Conservation (phyloP, 208 protist species). For the Acanthamoeba lenticulata region DNA sequence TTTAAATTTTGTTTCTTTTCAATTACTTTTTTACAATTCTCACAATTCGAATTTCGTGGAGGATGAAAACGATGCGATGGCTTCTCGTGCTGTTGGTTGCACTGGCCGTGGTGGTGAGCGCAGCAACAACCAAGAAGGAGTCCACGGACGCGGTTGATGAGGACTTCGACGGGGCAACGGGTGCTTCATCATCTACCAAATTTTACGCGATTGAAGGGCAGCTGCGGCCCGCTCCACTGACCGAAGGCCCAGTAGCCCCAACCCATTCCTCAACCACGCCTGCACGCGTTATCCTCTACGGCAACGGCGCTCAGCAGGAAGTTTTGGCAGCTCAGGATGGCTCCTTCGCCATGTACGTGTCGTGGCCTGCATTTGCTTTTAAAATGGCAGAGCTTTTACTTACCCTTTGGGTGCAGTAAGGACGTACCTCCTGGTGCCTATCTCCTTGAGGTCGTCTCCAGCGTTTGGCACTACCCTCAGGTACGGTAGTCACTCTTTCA, state of each 20-base stretch:
- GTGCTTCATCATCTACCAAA: neutral
- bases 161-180: neutral
- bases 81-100: neutral
- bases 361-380: too few species aligned
- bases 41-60: too few species aligned
- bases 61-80: neutral
- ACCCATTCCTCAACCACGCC: neutral
- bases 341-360: neutral
- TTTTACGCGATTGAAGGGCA: neutral
- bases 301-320: neutral
- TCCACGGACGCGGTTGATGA: neutral
- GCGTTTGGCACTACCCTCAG: neutral
- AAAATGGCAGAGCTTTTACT: too few species aligned
- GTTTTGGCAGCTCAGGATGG: neutral
- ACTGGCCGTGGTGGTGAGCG: neutral
- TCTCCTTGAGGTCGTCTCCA: conserved; percentile 28
- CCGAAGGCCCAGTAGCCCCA: neutral
- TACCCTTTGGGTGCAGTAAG: neutral
- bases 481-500: neutral
- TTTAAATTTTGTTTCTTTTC: neutral
- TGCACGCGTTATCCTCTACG: neutral
- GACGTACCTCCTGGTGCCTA: conserved; percentile 11
- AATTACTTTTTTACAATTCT: neutral
- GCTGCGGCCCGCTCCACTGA: neutral
- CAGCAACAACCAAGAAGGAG: neutral